Conservation (phyloP, 192 early-diverging fungal genomes). For the Rhizophagus sp. region DNA sequence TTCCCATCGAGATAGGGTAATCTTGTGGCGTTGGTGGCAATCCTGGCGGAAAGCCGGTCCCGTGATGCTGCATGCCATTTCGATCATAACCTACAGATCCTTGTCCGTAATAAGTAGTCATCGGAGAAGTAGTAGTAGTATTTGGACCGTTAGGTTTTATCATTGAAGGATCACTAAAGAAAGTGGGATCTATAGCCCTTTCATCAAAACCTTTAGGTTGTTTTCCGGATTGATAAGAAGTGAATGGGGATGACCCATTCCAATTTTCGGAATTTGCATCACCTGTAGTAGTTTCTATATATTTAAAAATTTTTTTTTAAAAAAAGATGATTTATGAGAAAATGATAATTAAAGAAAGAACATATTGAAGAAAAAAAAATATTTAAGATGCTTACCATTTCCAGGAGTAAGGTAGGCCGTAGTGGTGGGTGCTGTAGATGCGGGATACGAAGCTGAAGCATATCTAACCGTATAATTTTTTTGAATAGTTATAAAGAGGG, state of each 20-base stretch:
- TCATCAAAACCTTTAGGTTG: conserved; percentile 20
- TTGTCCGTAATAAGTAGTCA: neutral
- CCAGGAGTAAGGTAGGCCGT: neutral
- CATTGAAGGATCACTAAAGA: conserved; percentile 14
- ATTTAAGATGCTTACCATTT: neutral
- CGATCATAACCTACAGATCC: conserved; percentile 9
- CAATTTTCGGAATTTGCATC: conserved; percentile 4
- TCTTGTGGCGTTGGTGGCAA: conserved; percentile 2
- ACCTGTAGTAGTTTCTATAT: neutral
- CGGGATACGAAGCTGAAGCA: neutral
- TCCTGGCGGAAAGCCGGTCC: neutral
- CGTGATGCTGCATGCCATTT: conserved; percentile 2
- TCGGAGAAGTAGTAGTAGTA: neutral
- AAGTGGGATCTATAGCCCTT: conserved; percentile 13
- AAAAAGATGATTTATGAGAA: neutral
- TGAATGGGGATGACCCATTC: neutral
- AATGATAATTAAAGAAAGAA: neutral
- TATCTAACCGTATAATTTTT: neutral
- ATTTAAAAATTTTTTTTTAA: neutral
- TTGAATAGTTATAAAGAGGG: neutral
- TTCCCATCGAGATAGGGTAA: neutral
- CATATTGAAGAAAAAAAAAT: neutral
- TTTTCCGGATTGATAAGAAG: conserved; percentile 2
- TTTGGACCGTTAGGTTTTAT: conserved; percentile 15
- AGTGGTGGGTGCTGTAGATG: neutral